Evolutionary conservation across 2,329 filamentous ascomycete species (phyloP), one percentile per base, ranked within the genome.

Genomic region (Penicillium nordicum): DNA sequence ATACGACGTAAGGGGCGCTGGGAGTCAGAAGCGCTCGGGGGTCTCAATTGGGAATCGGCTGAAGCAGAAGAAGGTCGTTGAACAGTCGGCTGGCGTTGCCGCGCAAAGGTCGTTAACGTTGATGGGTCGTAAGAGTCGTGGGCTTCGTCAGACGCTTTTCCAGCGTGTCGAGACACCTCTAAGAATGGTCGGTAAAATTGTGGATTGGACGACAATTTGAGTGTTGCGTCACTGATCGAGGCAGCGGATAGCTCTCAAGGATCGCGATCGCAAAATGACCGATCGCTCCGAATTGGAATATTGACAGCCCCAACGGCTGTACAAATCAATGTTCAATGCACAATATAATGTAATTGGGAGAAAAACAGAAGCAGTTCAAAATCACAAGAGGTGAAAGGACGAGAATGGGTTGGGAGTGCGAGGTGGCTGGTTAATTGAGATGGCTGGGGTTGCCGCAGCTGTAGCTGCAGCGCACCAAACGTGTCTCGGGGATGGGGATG

Each of bases 11-110:
- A 74, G 48, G 77, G 79, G 67, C 77, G 78, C 25, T 74, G 71
- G 66, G 81, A 82, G 55, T 77, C 80, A 25, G 80, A 78, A 29
- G 80, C 81, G 62, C 79, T 83, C 27, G 81, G 79, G 18, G 79
- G 78, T 63, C 78, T 79, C 63, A 78, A 79, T 50, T 61, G 59
- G n/a, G 57, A 49, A 53, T 66, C 58, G 37, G 58, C 58, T 43
- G 63, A 81, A 45, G 78, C 79, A 34, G 77, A 80, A 34, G 77
- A 80, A 65, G 72, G 65, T 61, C 66, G 60, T 54, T 60, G 64
- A 64, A 67, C 66, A 66, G 70, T 59, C 68, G 76, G 79, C 74
- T 79, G 77, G 73, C 74, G 78, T 71, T 78, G 78, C 69, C 60
- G 71, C 63, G 67, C 62, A 67, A 69, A 67, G 65, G 74, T 72